phyloP scores from a whole-genome alignment of 257 asterid species.

The Cinchona pubescens region DNA sequence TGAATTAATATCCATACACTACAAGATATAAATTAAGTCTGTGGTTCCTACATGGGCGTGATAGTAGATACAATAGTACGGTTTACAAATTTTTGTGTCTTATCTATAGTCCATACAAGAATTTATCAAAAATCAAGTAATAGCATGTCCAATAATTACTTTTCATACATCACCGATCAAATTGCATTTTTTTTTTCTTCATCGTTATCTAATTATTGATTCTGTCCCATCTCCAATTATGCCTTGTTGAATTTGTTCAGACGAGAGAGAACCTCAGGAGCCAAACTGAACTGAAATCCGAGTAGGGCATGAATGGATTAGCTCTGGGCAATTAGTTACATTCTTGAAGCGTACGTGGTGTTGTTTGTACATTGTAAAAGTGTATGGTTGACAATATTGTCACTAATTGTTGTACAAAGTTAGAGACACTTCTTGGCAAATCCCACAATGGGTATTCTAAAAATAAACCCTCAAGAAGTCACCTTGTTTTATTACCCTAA shows the following conservation, averaged over 20 bases:
- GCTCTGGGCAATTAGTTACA: neutral
- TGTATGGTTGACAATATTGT: neutral
- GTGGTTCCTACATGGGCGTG: no score
- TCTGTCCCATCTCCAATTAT: neutral
- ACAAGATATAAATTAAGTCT: no score
- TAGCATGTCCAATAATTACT: neutral
- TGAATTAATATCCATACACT: no score
- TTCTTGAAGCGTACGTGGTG: neutral
- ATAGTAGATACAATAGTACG: no score
- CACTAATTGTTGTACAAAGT: neutral
- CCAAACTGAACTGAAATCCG: constrained; percentile 2
- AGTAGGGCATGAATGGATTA: constrained; percentile 4
- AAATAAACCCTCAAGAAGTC: neutral
- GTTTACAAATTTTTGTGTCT: no score
- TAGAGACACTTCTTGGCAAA: neutral
- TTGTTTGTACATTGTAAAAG: neutral
- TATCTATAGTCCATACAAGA: no score
- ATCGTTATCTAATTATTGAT: neutral
- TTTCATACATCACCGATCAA: neutral
- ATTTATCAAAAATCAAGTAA: no score
- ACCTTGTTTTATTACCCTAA: neutral
- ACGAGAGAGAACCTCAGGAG: neutral
- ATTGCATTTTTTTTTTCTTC: neutral
- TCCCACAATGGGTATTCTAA: neutral
- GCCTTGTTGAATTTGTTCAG: constrained; percentile 1